Evolutionary conservation across 768 basidiomycete species (phyloP).

Genomic region (Galerina marginata): DNA sequence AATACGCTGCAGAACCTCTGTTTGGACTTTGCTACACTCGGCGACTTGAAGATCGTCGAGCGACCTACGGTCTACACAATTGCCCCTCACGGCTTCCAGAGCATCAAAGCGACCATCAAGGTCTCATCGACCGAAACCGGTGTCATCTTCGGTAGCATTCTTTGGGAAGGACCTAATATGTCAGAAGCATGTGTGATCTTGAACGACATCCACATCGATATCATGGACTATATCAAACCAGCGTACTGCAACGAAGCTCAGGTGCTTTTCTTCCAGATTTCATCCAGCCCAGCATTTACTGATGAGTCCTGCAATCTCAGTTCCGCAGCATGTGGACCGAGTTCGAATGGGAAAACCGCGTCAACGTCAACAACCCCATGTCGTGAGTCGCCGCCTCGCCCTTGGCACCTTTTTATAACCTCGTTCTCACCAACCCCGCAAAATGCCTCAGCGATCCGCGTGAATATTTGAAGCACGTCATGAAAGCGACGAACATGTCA

Average conservation of each 20-base stretch:
- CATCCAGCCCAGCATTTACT: not conserved
- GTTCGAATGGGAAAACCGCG: conserved; percentile 99
- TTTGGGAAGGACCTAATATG: conserved; percentile 92
- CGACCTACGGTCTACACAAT: conserved; percentile 93
- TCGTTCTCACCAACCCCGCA: conserved; percentile 3
- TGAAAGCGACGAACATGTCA: conserved; percentile 97
- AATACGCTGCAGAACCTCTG: conserved; percentile 97
- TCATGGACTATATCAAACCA: conserved; percentile 98
- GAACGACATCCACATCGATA: conserved; percentile 97
- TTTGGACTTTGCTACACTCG: conserved; percentile 95
- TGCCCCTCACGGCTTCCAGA: conserved; percentile 96
- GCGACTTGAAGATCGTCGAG: conserved; percentile 96
- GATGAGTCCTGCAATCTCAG: conserved; percentile 40
- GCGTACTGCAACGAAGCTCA: conserved; percentile 95
- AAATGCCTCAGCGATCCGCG: conserved; percentile 68
- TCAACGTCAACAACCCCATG: conserved; percentile 87
- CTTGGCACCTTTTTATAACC: not conserved
- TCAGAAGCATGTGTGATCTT: conserved; percentile 91
- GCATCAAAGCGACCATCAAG: conserved; percentile 98
- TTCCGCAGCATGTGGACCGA: conserved; percentile 99
- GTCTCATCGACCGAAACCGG: conserved; percentile 98
- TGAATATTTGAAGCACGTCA: conserved; percentile 91
- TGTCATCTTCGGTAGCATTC: conserved; percentile 96
- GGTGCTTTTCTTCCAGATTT: conserved; percentile 45
- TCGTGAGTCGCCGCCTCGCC: conserved; percentile 56